A percentile compares a stretch with the other conserved stretches of the same genome.
phyloP scores from a whole-genome alignment of 23 red algal species.

The Gracilaria gracilis region DNA sequence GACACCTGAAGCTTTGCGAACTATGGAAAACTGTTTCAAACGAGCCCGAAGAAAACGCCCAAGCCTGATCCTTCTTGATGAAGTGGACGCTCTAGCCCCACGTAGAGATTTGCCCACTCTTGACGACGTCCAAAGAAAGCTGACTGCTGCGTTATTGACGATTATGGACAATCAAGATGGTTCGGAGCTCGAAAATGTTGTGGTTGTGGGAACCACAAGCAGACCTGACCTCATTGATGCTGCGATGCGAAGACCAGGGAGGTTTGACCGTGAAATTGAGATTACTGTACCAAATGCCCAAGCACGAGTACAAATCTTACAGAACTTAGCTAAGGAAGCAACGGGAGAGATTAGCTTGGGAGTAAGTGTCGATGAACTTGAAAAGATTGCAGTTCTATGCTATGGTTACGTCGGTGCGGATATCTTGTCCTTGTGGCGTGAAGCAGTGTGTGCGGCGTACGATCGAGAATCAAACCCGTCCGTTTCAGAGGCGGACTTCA shows the following conservation, averaged over 20 bases:
- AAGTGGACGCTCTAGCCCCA: constrained; percentile 80
- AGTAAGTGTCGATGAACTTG: constrained; percentile 38
- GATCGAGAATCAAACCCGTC: constrained; percentile 16
- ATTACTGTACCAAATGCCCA: constrained; percentile 53
- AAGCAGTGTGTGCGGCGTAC: constrained; percentile 58
- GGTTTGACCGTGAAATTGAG: constrained; percentile 87
- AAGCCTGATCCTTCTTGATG: constrained; percentile 79
- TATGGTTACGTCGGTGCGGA: constrained; percentile 92
- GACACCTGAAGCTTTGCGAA: constrained; percentile 40
- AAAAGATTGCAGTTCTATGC: constrained; percentile 49
- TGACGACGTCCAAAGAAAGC: constrained; percentile 56
- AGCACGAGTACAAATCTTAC: constrained; percentile 68
- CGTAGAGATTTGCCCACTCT: constrained; percentile 46
- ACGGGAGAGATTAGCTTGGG: not conserved
- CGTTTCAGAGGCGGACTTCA: constrained; percentile 56
- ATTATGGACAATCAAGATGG: constrained; percentile 53
- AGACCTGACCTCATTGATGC: constrained; percentile 61
- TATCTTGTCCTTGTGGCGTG: constrained; percentile 77
- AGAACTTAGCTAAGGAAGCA: constrained; percentile 40
- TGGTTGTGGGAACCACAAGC: constrained; percentile 84
- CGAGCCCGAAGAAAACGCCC: constrained; percentile 60
- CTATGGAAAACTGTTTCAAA: constrained; percentile 46
- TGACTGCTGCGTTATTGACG: constrained; percentile 65
- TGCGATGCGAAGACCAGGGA: constrained; percentile 81
- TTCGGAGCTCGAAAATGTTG: constrained; percentile 18